Conservation (phyloP, 75 land plant genomes). For the Pinus taeda region DNA sequence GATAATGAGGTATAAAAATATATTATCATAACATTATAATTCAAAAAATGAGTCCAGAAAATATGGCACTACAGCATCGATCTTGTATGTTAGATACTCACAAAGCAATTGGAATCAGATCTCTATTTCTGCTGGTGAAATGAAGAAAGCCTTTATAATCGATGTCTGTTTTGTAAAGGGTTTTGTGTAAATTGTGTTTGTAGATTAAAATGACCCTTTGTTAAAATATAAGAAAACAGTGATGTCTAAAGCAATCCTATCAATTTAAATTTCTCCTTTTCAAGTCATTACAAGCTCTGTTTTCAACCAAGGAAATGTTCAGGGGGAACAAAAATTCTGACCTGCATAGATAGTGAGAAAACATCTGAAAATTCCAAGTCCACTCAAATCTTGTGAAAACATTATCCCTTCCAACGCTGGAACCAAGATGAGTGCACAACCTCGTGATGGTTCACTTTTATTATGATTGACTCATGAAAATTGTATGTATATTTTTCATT, state of each 20-base stretch:
- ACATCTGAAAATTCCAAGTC: neutral
- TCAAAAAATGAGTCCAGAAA: too few relatives aligned
- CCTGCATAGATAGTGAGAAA: neutral
- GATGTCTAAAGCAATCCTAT: neutral
- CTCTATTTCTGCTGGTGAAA: too few relatives aligned
- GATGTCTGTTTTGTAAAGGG: too few relatives aligned
- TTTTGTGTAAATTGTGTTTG: too few relatives aligned
- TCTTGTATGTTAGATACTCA: too few relatives aligned
- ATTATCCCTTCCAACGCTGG: neutral
- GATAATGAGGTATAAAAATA: too few relatives aligned
- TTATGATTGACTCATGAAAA: neutral
- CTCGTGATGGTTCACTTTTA: neutral
- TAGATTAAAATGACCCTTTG: too few relatives aligned
- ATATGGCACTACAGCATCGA: too few relatives aligned
- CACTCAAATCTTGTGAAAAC: neutral
- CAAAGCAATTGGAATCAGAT: too few relatives aligned
- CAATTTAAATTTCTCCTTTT: neutral
- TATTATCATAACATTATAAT: too few relatives aligned
- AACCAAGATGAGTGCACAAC: neutral
- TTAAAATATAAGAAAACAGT: too few relatives aligned
- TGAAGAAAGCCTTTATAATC: too few relatives aligned
- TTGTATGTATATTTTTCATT: neutral
- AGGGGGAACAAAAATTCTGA: neutral
- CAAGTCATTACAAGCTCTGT: neutral
- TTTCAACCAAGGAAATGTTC: neutral